Percentiles rank a stretch among this genome's conserved stretches.
phyloP scores from a whole-genome alignment of 495 filamentous ascomycete species.

The Stereocaulon alpinum region DNA sequence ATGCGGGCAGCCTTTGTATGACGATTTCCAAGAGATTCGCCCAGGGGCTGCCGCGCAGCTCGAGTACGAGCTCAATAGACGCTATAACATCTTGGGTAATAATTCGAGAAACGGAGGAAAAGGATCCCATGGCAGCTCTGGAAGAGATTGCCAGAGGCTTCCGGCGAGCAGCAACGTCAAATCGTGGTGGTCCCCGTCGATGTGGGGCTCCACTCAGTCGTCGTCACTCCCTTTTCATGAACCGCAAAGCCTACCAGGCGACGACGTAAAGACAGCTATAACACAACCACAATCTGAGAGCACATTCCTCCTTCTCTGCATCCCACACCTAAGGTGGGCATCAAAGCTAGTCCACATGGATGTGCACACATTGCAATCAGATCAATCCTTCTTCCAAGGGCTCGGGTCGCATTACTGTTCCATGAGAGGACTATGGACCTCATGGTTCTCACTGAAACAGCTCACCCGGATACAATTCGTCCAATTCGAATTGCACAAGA shows the following conservation, averaged over 20 bases:
- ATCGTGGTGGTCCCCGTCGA: not conserved
- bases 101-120: too few species aligned
- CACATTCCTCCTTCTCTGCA: conserved; percentile 18
- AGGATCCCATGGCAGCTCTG: not conserved
- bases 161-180: not conserved
- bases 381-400: not conserved
- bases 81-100: not conserved
- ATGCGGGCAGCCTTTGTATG: not conserved
- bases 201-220: not conserved
- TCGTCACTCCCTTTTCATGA: too few species aligned
- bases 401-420: not conserved
- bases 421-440: conserved; percentile 18
- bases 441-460: conserved; percentile 22
- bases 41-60: not conserved
- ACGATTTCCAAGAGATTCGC: not conserved
- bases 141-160: too few species aligned
- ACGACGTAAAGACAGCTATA: too few species aligned
- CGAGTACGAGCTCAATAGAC: not conserved
- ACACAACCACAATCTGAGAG: too few species aligned
- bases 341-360: conserved; percentile 12
- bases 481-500: conserved; percentile 31
- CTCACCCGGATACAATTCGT: conserved; percentile 30
- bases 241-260: too few species aligned
- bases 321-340: conserved; percentile 17
- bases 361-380: not conserved